phyloP scores from a whole-genome alignment of 2,329 filamentous ascomycete species.

The Curvularia verruculosa region DNA sequence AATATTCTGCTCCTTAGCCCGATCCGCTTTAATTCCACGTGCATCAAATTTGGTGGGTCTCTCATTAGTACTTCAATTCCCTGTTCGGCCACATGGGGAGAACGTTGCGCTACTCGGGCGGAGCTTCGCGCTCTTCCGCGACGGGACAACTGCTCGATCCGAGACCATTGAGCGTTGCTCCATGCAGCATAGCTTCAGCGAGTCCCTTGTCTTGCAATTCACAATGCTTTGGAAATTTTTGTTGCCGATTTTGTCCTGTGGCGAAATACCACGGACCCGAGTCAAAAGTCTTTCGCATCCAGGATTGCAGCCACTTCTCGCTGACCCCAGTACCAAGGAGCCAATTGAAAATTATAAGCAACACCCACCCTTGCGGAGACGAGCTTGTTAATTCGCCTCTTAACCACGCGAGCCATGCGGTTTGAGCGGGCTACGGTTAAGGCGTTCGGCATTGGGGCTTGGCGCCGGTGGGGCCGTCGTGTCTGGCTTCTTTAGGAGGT shows the following conservation, averaged over 20 bases:
- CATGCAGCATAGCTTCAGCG: not conserved
- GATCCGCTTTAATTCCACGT: constrained; percentile 3
- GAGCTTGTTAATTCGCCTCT: not conserved
- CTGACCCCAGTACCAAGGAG: not conserved
- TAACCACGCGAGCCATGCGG: not conserved
- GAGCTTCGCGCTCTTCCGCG: constrained; percentile 2
- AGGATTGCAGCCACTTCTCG: not conserved
- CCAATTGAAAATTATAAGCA: not conserved
- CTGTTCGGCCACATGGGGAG: constrained; percentile 12
- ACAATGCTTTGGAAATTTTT: not conserved
- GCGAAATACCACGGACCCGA: not conserved
- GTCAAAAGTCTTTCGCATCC: not conserved
- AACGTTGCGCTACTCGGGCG: constrained; percentile 1
- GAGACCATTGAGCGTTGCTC: not conserved
- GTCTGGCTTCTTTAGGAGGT: constrained; percentile 2
- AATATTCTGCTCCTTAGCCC: not conserved
- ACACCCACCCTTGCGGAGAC: constrained; percentile 7
- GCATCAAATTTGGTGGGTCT: not conserved
- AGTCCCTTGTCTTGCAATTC: not conserved
- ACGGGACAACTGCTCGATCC: not conserved
- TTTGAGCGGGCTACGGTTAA: not conserved
- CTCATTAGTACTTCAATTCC: constrained; percentile 4
- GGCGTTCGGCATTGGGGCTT: constrained; percentile 1
- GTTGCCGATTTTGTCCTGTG: not conserved
- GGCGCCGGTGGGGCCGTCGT: not conserved